Percentiles rank a stretch among this genome's conserved stretches.
Evolutionary conservation across 176 grass and related monocot species (phyloP).

Genomic region (Themeda triandra): DNA sequence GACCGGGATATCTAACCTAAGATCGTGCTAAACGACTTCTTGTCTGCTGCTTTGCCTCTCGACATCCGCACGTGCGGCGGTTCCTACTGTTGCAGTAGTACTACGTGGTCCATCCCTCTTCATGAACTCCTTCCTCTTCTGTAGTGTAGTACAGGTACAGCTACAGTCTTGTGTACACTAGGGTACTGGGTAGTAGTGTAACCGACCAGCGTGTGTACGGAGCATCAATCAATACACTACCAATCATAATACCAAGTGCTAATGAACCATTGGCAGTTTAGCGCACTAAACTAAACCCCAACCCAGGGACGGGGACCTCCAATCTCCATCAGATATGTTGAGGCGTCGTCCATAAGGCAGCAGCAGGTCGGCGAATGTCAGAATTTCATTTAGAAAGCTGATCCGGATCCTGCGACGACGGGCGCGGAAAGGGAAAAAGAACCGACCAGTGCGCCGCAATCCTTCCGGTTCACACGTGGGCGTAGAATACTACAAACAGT

Average conservation of each 20-base stretch:
- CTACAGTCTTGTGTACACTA: too few relatives aligned
- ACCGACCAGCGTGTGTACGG: too few relatives aligned
- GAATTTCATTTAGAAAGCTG: not conserved
- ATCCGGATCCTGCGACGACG: not conserved
- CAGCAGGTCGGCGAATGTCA: too few relatives aligned
- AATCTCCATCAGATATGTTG: not conserved
- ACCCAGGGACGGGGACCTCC: not conserved
- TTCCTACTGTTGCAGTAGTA: not conserved
- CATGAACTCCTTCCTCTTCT: not conserved
- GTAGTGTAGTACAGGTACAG: too few relatives aligned
- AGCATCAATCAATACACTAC: too few relatives aligned
- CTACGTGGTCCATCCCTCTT: not conserved
- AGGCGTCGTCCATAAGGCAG: not conserved
- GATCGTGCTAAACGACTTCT: constrained; percentile 51
- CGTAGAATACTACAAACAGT: too few relatives aligned
- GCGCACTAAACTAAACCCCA: too few relatives aligned
- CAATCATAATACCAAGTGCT: too few relatives aligned
- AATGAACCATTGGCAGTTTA: not conserved
- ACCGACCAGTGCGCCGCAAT: constrained; percentile 23
- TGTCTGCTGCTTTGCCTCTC: constrained; percentile 27
- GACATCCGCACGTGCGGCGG: constrained; percentile 23
- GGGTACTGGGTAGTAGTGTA: too few relatives aligned
- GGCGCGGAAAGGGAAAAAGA: not conserved
- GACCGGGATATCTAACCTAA: constrained; percentile 23
- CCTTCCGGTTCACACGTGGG: not conserved